These are phyloP conservation scores for Leccinum boreale DNA, from an alignment of 768 basidiomycete genomes.

Conservation along the genomic window DNA sequence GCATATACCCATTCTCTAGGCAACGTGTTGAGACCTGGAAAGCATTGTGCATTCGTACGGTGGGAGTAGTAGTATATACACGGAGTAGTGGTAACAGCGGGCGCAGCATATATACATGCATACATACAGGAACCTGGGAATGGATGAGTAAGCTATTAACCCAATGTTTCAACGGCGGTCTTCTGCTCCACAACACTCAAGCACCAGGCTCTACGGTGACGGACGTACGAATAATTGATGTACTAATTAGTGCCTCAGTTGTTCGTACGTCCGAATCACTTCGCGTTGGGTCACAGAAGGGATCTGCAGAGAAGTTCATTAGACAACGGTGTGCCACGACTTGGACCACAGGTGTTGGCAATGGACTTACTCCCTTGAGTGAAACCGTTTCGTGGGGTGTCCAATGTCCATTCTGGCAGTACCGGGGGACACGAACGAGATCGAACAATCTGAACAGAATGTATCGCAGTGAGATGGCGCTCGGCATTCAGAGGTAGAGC, in stretches of 20 bases:
- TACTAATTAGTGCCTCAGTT: neutral
- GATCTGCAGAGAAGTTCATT: neutral
- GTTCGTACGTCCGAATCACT: constrained; percentile 15
- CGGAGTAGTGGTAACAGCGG: too few species aligned
- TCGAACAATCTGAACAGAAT: neutral
- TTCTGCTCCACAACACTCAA: neutral
- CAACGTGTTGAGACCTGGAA: too few species aligned
- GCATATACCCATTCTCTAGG: too few species aligned
- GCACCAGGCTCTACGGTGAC: neutral
- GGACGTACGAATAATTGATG: constrained; percentile 5
- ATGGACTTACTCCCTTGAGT: neutral
- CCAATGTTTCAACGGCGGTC: neutral
- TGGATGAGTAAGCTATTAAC: neutral
- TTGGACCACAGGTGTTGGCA: neutral
- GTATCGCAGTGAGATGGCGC: fast-evolving
- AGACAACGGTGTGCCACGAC: neutral
- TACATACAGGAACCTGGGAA: neutral
- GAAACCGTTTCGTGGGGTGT: neutral
- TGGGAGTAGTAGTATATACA: too few species aligned
- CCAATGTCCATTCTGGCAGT: neutral
- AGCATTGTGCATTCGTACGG: too few species aligned
- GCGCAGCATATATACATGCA: too few species aligned
- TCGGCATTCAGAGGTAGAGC: neutral
- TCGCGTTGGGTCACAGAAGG: neutral
- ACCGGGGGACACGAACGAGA: constrained; percentile 4